Evolutionary conservation across 2,329 filamentous ascomycete species (phyloP).

Genomic region (Diaporthe citriasiana): DNA sequence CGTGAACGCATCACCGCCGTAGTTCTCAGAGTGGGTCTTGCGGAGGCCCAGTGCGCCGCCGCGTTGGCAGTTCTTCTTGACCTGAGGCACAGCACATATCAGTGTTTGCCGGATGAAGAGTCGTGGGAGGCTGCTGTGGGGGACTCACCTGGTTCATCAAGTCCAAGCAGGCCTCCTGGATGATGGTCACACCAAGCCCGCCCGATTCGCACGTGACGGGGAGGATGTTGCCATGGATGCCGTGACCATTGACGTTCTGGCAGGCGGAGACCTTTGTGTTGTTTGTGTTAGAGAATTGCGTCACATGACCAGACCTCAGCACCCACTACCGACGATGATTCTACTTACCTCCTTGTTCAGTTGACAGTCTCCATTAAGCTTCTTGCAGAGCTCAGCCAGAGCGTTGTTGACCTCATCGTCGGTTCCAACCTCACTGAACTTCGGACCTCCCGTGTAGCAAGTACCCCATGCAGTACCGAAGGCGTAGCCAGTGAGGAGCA

Average conservation of each 20-base stretch:
- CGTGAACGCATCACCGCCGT: too few species aligned
- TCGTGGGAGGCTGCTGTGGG: too few species aligned
- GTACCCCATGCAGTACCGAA: too few species aligned
- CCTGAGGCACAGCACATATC: too few species aligned
- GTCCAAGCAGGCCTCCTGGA: background rate
- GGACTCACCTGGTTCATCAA: background rate
- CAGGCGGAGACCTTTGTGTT: background rate
- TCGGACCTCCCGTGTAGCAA: background rate
- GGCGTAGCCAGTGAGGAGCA: too few species aligned
- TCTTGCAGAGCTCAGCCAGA: background rate
- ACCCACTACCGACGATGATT: fast-evolving
- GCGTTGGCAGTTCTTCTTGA: too few species aligned
- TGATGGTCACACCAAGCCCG: background rate
- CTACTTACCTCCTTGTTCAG: background rate
- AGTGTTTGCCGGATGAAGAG: too few species aligned
- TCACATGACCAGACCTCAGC: fast-evolving
- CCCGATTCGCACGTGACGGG: background rate
- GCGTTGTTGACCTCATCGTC: background rate
- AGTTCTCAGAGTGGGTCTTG: too few species aligned
- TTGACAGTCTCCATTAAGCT: background rate
- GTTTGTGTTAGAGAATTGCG: background rate
- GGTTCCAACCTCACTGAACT: background rate
- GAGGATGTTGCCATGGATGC: background rate
- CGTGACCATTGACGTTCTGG: background rate
- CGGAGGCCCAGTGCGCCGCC: too few species aligned